Conservation (phyloP, 495 filamentous ascomycete species). For the Cladorrhinum samala region DNA sequence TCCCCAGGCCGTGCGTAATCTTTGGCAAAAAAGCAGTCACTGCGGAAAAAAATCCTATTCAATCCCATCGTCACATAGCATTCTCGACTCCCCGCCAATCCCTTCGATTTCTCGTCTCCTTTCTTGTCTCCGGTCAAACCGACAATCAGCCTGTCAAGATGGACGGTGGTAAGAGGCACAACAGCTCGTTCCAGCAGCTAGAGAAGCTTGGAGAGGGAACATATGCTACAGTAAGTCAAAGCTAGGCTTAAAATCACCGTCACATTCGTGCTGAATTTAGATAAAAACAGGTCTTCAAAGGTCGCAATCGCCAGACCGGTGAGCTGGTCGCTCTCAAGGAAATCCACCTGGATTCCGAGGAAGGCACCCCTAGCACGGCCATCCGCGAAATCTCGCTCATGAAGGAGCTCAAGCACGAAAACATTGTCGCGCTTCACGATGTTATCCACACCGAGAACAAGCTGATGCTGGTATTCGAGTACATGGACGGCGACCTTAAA, state of each 20-base stretch:
- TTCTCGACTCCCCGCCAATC: constrained; percentile 21
- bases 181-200: constrained; percentile 96
- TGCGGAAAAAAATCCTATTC: constrained; percentile 39
- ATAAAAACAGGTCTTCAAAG: constrained; percentile 81
- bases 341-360: constrained; percentile 97
- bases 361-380: constrained; percentile 95
- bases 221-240: constrained; percentile 81
- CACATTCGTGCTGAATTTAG: constrained; percentile 1
- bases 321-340: constrained; percentile 97
- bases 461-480: constrained; percentile 98
- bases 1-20: constrained; percentile 4
- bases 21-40: constrained; percentile 27
- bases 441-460: constrained; percentile 99
- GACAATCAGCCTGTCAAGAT: constrained; percentile 37
- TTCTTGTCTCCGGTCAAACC: not conserved
- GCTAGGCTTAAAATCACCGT: not conserved
- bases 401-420: constrained; percentile 98
- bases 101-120: constrained; percentile 15
- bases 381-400: constrained; percentile 98
- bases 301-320: constrained; percentile 89
- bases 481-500: constrained; percentile 98
- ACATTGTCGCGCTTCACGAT: constrained; percentile 95
- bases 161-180: constrained; percentile 85
- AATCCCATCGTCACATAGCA: constrained; percentile 27
- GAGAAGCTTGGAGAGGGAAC: constrained; percentile 98